Base-by-base conservation (phyloP, 1,284 basidiomycete species). In the Fomitopsis schrenkii region DNA sequence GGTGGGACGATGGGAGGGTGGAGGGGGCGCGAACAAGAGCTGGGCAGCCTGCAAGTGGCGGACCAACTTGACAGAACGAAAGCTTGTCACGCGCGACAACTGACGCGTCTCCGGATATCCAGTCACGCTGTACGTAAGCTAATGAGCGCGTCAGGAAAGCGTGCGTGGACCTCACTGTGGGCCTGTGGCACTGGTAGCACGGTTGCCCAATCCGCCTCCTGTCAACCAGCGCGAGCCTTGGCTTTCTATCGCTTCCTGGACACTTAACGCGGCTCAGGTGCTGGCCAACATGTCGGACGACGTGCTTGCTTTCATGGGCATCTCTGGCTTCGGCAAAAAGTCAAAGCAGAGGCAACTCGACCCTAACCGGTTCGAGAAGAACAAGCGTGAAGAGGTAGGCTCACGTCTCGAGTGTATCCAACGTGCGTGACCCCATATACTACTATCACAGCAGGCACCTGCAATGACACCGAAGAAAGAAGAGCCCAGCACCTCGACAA, bases 261-360 rank as follows among this genome's bases (percentile, higher is more conserved):
- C 28, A 22, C 28, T 33, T 30, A 30, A 10, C 48, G 28, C 28
- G 26, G 48, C 48, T 30, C 48, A 30, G 6, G 10, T 30, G 12
- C 22, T 2, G 14, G 28, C 12, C 63, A 74, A 59, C 50, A 88
- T 88, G 86, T 75, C 80, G 45, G 83, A 87, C 70, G 89, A 91
- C 63, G 75, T 92, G 35, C 80, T 93, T 66, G 85, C 88, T 6
- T 84, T 88, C 15, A 93, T 93, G 90, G 91, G 91, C 10, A 90
- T 93, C 62, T 68, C 84, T 66, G 88, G 89, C 45, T 93, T 93
- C 72, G 91, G 91, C 22, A 93, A 91, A 74, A 75, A 85, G 58
- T 68, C 75, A 33, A 84, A 85, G 71, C 87, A 86, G 74, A 83
- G 80, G 63, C 77, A 83, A 68, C 80, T 92, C 26, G 88, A 91